Evolutionary conservation across 345 rosid genomes (phyloP), one percentile per base, ranked within the genome.

Genomic region (Kandelia obovata): DNA sequence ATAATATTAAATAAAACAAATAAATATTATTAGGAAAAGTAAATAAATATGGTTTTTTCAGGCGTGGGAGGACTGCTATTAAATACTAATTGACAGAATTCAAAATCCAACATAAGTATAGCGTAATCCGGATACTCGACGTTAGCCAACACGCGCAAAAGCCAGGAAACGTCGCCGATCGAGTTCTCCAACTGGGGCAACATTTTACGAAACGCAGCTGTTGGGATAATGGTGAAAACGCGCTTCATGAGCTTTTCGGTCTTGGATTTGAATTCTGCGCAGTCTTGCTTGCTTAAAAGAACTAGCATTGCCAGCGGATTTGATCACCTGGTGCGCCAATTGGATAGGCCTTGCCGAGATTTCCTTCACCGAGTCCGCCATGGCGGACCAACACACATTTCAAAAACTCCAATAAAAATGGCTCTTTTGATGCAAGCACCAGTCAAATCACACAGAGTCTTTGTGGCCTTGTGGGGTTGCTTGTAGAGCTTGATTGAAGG

Each of bases 161-260:
- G 92, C 98, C 98, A 94, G 1, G 97, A 89, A 13, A 94, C 91
- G 51, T 94, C 97, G 4, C 96, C 97, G 70, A 88, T 85, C 16
- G 96, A 94, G 79, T 88, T 91, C 71, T 91, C 97, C 65, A 89
- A 71, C 73, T 85, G 97, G 7, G 85, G 78, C 5, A 82, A 80
- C 87, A 85, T 86, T 71, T 94, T 94, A 0, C 96, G 89, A 77
- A 91, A 94, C 43, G 91, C 85, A 56, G 96, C 90, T 47, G 96
- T 70, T 34, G 98, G 95, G 69, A 81, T 88, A 69, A 91, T 84
- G 31, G 91, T 88, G 88, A 94, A 86, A 9, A 91, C 84, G 53
- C 96, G 93, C 82, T 84, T 86, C 82, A 93, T 80, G 32, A 94
- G 97, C 74, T 85, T 89, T 72, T 94, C 98, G 1, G 97, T 83